A percentile compares a stretch with the other conserved stretches of the same genome.
These are phyloP conservation scores for Colletotrichum lupini DNA, from an alignment of 2,329 filamentous ascomycete genomes.

Conservation along the genomic window DNA sequence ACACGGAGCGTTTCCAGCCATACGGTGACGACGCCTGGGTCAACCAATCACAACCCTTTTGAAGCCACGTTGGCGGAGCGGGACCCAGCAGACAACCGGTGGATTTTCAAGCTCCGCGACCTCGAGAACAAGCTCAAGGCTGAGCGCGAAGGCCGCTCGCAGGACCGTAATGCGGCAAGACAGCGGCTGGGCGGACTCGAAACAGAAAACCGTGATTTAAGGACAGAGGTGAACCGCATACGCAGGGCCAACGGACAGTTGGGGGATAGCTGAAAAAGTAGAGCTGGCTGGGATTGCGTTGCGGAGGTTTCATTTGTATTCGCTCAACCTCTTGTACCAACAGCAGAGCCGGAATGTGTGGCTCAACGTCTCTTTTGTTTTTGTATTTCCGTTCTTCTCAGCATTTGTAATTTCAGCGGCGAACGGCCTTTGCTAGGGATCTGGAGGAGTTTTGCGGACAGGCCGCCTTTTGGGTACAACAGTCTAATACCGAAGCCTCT, in stretches of 20 bases:
- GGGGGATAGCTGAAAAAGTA: neutral
- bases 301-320: slow-evolving; percentile 9
- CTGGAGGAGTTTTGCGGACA: slow-evolving; percentile 20
- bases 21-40: slow-evolving; percentile 25
- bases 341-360: neutral
- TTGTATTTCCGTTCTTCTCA: neutral
- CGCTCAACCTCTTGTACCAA: slow-evolving; percentile 12
- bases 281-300: neutral
- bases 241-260: slow-evolving; percentile 29
- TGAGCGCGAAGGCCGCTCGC: slow-evolving; percentile 85
- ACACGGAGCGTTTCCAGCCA: slow-evolving; percentile 43
- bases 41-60: slow-evolving; percentile 29
- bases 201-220: slow-evolving; percentile 77
- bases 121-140: slow-evolving; percentile 89
- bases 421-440: slow-evolving; percentile 14
- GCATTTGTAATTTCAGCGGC: slow-evolving; percentile 10
- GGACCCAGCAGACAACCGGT: slow-evolving; percentile 72
- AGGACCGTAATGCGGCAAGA: slow-evolving; percentile 86
- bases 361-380: slow-evolving; percentile 5
- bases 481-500: slow-evolving; percentile 27
- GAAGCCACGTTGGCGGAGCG: slow-evolving; percentile 46
- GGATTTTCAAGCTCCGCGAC: slow-evolving; percentile 87
- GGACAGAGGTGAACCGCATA: slow-evolving; percentile 66
- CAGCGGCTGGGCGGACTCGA: slow-evolving; percentile 83
- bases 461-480: slow-evolving; percentile 31